phyloP scores from a whole-genome alignment of 441 rosid genomes.

The Syzygium malaccense region DNA sequence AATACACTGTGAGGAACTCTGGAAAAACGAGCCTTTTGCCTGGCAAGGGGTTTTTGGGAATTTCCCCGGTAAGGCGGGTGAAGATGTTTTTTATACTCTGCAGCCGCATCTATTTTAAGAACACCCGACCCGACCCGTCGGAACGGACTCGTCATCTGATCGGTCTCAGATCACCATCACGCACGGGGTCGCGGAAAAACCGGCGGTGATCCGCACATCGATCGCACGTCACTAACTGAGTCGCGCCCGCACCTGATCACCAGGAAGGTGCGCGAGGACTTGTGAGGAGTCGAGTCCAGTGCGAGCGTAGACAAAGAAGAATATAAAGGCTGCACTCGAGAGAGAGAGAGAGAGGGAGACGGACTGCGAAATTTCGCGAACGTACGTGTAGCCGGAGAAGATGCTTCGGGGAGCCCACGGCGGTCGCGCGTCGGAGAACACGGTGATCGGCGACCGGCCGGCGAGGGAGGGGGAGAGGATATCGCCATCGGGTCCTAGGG shows the following conservation, averaged over 20 bases:
- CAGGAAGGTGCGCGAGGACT: not conserved
- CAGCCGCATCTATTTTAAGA: not conserved
- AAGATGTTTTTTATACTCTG: not conserved
- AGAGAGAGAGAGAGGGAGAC: not conserved
- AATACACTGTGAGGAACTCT: not conserved
- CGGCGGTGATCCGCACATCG: not conserved
- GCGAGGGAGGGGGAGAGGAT: not conserved
- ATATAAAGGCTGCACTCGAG: not conserved
- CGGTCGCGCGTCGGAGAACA: not conserved
- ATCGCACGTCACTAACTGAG: not conserved
- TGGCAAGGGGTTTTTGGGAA: not conserved
- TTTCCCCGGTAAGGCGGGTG: not conserved
- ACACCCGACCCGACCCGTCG: not conserved
- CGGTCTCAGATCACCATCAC: not conserved
- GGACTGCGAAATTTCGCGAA: not conserved
- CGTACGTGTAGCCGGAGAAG: not conserved
- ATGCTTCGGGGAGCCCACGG: not conserved
- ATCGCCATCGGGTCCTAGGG: constrained; percentile 11
- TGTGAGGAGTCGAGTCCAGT: not conserved
- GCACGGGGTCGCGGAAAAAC: not conserved
- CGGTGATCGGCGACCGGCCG: not conserved
- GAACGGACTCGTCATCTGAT: not conserved
- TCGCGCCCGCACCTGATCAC: not conserved
- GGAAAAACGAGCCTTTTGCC: not conserved
- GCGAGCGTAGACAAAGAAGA: not conserved